Conservation (phyloP, 2,329 filamentous ascomycete genomes). For the Calonectria crousiana region DNA sequence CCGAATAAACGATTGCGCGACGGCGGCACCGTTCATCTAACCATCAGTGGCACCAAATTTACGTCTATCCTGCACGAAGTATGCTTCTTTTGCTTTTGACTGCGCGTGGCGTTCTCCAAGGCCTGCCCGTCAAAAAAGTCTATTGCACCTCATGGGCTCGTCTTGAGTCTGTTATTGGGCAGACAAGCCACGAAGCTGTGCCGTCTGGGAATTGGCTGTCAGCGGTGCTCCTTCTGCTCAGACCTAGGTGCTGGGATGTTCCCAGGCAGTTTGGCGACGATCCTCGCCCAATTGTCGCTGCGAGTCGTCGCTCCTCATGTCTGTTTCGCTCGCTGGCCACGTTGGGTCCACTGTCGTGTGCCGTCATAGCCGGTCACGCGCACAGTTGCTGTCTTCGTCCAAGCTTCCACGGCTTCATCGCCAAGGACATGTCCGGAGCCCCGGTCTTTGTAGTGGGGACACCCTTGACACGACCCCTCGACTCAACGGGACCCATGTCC, state of each 20-base stretch:
- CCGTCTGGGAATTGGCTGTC: slow-evolving; percentile 7
- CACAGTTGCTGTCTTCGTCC: slow-evolving; percentile 23
- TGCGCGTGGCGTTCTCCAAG: background rate
- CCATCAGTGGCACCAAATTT: background rate
- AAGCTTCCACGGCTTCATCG: background rate
- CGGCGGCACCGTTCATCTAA: background rate
- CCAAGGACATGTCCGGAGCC: background rate
- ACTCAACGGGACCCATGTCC: background rate
- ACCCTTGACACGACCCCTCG: slow-evolving; percentile 1
- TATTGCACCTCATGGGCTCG: slow-evolving; percentile 9
- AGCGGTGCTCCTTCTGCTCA: background rate
- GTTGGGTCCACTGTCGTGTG: slow-evolving; percentile 24
- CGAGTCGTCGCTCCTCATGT: background rate
- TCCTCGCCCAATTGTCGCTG: slow-evolving; percentile 15
- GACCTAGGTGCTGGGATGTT: background rate
- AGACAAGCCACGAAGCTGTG: background rate
- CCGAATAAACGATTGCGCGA: background rate
- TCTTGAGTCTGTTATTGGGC: background rate
- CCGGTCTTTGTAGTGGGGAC: slow-evolving; percentile 9
- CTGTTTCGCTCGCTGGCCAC: background rate
- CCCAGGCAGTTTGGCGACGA: slow-evolving; percentile 19
- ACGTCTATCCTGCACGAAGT: background rate
- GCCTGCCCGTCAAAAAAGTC: background rate
- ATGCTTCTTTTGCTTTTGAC: background rate
- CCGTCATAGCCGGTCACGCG: slow-evolving; percentile 42